Base-by-base conservation (phyloP, 345 rosid species). In the Nasturtium officinale region DNA sequence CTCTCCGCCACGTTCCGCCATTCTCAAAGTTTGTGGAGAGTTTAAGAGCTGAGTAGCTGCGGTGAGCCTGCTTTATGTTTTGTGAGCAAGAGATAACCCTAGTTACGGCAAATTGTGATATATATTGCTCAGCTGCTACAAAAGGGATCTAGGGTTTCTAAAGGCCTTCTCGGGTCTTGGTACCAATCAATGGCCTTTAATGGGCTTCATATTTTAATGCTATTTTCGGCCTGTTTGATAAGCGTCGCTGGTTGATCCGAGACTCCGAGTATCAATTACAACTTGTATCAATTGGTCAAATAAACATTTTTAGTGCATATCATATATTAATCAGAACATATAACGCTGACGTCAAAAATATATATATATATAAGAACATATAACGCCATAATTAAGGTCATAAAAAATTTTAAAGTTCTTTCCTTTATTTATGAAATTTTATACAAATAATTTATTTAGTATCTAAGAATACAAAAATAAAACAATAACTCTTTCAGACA, bases 1-100 rank as follows among this genome's bases (percentile, higher is more conserved):
- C 32, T 73, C 77, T 63, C 78, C 79, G 1, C 79, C 79, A 25
- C 79, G 75, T 35, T 76, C 79, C 13, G 79, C 79, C 79, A 76
- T 76, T 55, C 11, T 69, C 23, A 6, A 76, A 23, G 50, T 45
- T 45, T 16, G 18, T 2, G 50, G 50, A 16, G 48, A 32, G 50
- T 20, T 37, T 17, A 13, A 6, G 30, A 18, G 33, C 6, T 21
- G 56, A 7, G 3, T 16, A 7, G 63, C 30, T 32, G 30, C 20
- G 56, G 42, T 60, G 62, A 10, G 40, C 33, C 11, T 6, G 25
- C n/a, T 25, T 43, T 23, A 70, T 33, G n/a, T n/a, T n/a, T n/a
- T n/a, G n/a, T n/a, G 69, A 61, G 18, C 0, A 6, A 1, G 65
- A 17, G 65, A 35, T 35, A 61, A 26, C 71, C 75, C 75, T 53